Base-by-base conservation (phyloP, 1,284 basidiomycete species). In the Melampsora americana region DNA sequence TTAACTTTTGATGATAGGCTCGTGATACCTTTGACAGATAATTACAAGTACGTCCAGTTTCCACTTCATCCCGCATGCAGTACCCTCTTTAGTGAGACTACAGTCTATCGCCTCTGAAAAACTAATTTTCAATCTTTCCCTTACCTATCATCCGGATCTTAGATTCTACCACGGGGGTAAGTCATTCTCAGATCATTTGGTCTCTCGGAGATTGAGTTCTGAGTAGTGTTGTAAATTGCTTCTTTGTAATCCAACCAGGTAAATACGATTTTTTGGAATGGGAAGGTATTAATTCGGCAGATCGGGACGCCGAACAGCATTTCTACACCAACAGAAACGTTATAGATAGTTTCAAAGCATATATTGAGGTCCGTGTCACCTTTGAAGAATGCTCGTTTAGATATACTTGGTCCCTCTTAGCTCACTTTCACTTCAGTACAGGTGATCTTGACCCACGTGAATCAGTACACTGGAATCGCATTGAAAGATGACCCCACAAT, bases 401-500 rank as follows among this genome's bases (percentile, higher is more conserved):
- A 28, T 11, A n/a, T n/a, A n/a, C n/a, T n/a, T n/a, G 30, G 23
- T 61, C 14, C 20, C 23, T 35, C 12, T 28, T 71, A 16, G 62
- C 23, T 26, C 20, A 62, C 5, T 12, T 12, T 42, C 46, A n/a
- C 44, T 64, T 61, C 44, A 14, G 20, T 46, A 5, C 44, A 71
- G 69, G 69, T 71, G 7, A 62, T 71, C 44, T 42, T 76, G 18
- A 76, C 46, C 28, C 70, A 73, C 42, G 30, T 56, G 14, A 79
- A 79, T 69, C 16, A 77, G 26, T 79, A 78, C 77, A 80, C 71
- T 9, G 79, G 79, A 42, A 66, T 79, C 4, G 23, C 64, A 5
- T 79, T 73, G 62, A 50, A 30, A 23, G 56, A 80, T 32, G 79
- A 80, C 53, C 79, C 79, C 4, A 79, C 79, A 5, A 79, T 80